Base-by-base conservation (phyloP, 2,329 filamentous ascomycete genomes). In the Niveomyces coronatus region DNA sequence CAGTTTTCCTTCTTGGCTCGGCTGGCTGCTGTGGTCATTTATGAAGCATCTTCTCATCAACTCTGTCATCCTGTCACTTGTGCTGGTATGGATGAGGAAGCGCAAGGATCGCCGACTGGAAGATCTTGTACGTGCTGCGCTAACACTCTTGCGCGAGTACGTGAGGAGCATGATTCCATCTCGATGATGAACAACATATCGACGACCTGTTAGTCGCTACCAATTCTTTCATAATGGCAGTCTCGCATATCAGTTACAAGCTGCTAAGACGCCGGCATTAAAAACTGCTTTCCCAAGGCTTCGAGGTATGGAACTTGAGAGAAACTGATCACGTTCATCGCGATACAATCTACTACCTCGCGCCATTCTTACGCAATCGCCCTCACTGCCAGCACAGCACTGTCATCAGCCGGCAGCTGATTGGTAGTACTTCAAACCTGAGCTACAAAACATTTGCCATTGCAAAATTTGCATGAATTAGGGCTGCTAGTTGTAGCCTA, bases 41-140 rank as follows among this genome's bases (percentile, higher is more conserved):
- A 58, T 81, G 28, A 85, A 86, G 54, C 86, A 95, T 52, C 49
- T 91, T 5, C 64, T 83, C 19, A 68, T 83, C 31, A 85, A 96
- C 58, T 55, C 79, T 9, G 64, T 82, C 18, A 59, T 87, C 3
- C 56, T 89, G 11, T 68, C 67, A 19, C 47, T 86, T 1, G 60
- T 88, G 26, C 55, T 89, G 33, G 51, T 86, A 6, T 88, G 80
- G 74, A 71, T 89, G 73, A 66, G 84, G 38, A 72, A 70, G 46
- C 76, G 74, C 52, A 81, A 80, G 49, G 84, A 89, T 50, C 65
- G 73, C 32, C 67, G 83, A 42, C 57, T 88, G 1, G 83, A 89
- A 53, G 82, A 84, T 45, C 67, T 84, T n/a, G 73, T 87, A 4
- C 65, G 82, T 32, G 76, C 80, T 1, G 64, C 78, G 11, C 53